Conservation (phyloP, 2,329 filamentous ascomycete species). For the Aspergillus pseudoviridinutans region DNA sequence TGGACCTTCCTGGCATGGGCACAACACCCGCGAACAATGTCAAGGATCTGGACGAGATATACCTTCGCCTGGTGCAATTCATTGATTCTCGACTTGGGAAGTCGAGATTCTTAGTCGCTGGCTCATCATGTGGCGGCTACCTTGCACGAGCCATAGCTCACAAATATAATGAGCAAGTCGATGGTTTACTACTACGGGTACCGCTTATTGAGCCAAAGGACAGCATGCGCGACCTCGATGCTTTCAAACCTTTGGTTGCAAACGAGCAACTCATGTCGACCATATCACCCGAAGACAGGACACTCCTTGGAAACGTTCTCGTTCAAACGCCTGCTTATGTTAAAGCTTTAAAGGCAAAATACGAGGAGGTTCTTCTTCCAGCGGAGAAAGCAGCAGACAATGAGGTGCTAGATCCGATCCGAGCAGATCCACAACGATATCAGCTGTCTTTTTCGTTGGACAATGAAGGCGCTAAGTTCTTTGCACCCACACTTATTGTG, state of each 20-base stretch:
- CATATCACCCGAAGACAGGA: constrained; percentile 18
- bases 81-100: constrained; percentile 23
- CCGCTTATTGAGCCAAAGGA: constrained; percentile 25
- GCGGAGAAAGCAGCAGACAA: constrained; percentile 17
- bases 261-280: constrained; percentile 21
- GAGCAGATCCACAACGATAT: constrained; percentile 23
- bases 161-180: constrained; percentile 21
- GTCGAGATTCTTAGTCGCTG: constrained; percentile 21
- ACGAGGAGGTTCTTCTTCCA: constrained; percentile 11
- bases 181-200: constrained; percentile 24
- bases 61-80: constrained; percentile 21
- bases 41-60: constrained; percentile 25
- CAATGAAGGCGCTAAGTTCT: constrained; percentile 13
- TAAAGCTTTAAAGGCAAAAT: constrained; percentile 19
- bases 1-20: constrained; percentile 29
- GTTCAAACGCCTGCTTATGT: constrained; percentile 26
- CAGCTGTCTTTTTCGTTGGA: constrained; percentile 18
- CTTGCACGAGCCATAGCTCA: constrained; percentile 26
- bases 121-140: constrained; percentile 27
- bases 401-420: constrained; percentile 22
- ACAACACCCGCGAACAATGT: constrained; percentile 22
- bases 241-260: constrained; percentile 19
- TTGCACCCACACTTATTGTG: constrained; percentile 26
- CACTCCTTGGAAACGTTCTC: constrained; percentile 20
- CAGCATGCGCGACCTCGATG: constrained; percentile 21